phyloP scores from a whole-genome alignment of 306 rosid species.

The Rosa chinensis region DNA sequence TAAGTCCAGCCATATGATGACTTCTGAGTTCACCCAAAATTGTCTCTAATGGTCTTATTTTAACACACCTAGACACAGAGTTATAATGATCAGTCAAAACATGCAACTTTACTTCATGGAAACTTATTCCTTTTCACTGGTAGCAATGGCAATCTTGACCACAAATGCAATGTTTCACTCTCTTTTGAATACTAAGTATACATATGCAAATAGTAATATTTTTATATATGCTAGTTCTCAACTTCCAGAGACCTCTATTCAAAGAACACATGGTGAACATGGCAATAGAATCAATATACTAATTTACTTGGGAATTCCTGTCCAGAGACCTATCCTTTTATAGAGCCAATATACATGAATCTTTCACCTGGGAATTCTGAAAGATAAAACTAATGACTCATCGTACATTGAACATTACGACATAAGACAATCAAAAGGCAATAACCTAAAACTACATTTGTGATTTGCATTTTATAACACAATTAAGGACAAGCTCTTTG shows the following conservation, averaged over 20 bases:
- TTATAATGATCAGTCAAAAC: neutral
- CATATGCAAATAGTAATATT: neutral
- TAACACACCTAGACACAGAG: neutral
- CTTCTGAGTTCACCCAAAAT: neutral
- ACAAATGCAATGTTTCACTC: neutral
- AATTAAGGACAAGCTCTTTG: neutral
- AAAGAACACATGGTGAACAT: neutral
- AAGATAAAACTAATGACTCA: neutral
- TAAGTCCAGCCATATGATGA: neutral
- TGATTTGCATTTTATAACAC: neutral
- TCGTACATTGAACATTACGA: neutral
- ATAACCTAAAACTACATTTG: neutral
- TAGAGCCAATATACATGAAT: neutral
- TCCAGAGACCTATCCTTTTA: neutral
- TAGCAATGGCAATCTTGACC: neutral
- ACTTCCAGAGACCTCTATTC: slow-evolving; percentile 1
- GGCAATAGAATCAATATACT: neutral
- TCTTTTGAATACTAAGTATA: neutral
- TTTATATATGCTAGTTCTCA: neutral
- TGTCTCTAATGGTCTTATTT: neutral
- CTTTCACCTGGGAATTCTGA: neutral
- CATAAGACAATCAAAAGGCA: neutral
- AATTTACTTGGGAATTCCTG: neutral
- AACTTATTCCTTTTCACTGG: neutral
- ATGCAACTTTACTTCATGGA: slow-evolving; percentile 8